Evolutionary conservation across 2,329 filamentous ascomycete species (phyloP).

Genomic region (Cladosporium sp.): DNA sequence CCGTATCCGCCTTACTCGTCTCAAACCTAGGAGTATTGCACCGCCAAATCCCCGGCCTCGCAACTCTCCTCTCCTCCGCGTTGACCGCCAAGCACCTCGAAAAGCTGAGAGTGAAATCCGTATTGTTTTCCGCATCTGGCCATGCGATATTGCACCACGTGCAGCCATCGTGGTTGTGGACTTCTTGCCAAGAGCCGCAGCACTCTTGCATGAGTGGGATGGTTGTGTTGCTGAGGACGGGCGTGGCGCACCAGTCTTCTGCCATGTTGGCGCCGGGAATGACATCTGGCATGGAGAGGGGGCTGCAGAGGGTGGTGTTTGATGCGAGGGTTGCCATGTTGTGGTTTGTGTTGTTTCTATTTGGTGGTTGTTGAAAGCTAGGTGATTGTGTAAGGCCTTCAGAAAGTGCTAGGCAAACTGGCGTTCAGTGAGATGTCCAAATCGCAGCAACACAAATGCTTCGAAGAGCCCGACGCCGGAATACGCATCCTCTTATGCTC

Average conservation of each 20-base stretch:
- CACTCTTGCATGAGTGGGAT: neutral
- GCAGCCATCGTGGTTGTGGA: neutral
- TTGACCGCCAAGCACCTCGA: neutral
- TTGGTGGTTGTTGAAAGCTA: neutral
- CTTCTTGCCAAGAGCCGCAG: neutral
- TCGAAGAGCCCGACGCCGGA: neutral
- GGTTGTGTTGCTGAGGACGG: neutral
- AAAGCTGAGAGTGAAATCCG: neutral
- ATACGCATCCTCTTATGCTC: neutral
- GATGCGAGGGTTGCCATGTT: neutral
- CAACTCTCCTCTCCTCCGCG: neutral
- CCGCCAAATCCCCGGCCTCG: neutral
- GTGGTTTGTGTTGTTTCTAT: neutral
- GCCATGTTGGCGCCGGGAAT: neutral
- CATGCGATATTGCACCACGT: neutral
- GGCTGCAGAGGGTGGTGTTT: neutral
- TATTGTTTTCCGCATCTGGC: neutral
- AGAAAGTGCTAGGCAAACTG: neutral
- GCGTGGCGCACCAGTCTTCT: neutral
- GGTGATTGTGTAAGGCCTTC: neutral
- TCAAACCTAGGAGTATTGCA: neutral
- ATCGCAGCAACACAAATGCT: neutral
- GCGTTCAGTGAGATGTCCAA: neutral
- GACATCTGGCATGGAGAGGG: neutral
- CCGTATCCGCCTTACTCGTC: no score